Base-by-base conservation (phyloP, 2,329 filamentous ascomycete species). In the Capronia americana region DNA sequence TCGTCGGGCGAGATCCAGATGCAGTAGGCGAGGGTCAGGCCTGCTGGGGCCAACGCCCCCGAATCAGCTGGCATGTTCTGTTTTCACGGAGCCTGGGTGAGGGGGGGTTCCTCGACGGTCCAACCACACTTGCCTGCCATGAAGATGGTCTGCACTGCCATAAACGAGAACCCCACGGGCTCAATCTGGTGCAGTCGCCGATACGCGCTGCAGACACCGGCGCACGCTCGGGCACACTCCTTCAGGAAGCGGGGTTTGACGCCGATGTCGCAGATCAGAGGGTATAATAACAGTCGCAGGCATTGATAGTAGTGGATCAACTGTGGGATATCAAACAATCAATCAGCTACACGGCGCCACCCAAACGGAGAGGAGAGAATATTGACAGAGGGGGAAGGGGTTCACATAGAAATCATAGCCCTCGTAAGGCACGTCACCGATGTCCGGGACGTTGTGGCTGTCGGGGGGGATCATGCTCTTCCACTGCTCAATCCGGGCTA, bases 11-110 rank as follows among this genome's bases (percentile, higher is more conserved):
- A 23, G 24, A 30, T 12, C 62, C 62, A 64, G 8, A 64, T 60
- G 46, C 62, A 64, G 41, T 51, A 64, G 5, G 60, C 24, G 23
- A 64, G 44, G 7, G 62, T 59, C 12, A 64, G 38, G 17, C 62
- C 62, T 64, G 44, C n/a, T 28, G 4, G 8, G 2, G 11, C 26
- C 5, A 4, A 28, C 2, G 4, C 28, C 28, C 28, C 28, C 28
- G 5, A 28, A 28, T 28, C 28, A 28, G 28, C 28, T 6, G 28
- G 28, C 28, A 4, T 28, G 28, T 28, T 28, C 28, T 28, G 26
- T 5, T 28, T 3, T 28, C 28, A 28, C 28, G 28, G 28, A 28
- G 28, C 28, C 28, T 3, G n/a, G n/a, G n/a, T 6, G 28, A 7
- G 28, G 28, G 5, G 26, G 26, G 26, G 26, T 28, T 28, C 26